Conservation (phyloP, 306 rosid genomes). For the Cyamopsis tetragonoloba region DNA sequence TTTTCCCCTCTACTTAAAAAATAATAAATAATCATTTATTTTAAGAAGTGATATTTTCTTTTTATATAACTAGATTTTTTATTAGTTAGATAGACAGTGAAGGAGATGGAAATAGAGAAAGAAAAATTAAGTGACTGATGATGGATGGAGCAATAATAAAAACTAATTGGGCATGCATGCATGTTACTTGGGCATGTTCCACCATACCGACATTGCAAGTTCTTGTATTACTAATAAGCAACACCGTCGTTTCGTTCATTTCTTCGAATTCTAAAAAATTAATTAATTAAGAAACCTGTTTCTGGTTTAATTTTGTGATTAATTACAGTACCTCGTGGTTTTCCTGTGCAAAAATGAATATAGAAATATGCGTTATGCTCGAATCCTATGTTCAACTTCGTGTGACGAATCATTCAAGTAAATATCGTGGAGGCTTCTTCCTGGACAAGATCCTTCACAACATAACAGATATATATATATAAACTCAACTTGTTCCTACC, state of each 20-base stretch:
- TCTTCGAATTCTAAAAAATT: no score
- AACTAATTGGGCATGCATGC: constrained; percentile 6
- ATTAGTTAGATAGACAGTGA: no score
- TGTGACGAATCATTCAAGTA: constrained; percentile 3
- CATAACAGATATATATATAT: no score
- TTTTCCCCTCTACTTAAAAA: no score
- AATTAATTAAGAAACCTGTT: no score
- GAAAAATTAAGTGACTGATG: no score
- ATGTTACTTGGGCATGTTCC: constrained; percentile 11
- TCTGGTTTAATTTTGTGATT: not conserved
- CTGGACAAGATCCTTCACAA: constrained; percentile 30
- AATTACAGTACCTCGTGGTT: constrained; percentile 17
- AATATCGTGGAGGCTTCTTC: constrained; percentile 22
- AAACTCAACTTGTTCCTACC: not conserved
- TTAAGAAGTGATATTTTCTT: no score
- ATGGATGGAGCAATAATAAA: no score
- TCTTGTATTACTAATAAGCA: not conserved
- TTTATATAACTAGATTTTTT: no score
- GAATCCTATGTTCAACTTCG: constrained; percentile 34
- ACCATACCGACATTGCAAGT: constrained; percentile 9
- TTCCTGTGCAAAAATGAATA: constrained; percentile 8
- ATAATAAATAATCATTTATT: no score
- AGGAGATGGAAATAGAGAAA: no score
- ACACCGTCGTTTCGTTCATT: constrained; percentile 6
- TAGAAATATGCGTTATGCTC: not conserved